These are phyloP conservation scores for Colletotrichum godetiae DNA, from an alignment of 2,329 filamentous ascomycete genomes.

Conservation along the genomic window DNA sequence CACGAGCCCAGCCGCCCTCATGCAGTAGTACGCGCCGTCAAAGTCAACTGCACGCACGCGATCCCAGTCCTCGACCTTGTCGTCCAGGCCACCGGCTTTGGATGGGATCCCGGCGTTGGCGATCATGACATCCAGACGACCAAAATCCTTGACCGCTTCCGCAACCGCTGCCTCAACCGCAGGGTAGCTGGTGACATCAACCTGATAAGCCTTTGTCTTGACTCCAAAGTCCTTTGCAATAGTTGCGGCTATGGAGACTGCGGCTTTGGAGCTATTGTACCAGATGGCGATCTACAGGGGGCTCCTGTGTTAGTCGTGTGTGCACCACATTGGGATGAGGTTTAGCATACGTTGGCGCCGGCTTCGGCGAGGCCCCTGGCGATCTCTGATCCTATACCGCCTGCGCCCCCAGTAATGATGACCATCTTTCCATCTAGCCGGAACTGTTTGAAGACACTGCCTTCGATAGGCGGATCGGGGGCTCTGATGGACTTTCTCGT, in stretches of 20 bases:
- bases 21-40: constrained; percentile 47
- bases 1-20: constrained; percentile 45
- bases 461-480: constrained; percentile 7
- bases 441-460: constrained; percentile 31
- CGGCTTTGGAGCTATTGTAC: constrained; percentile 24
- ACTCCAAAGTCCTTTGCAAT: constrained; percentile 20
- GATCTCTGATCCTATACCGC: constrained; percentile 21
- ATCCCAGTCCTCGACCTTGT: constrained; percentile 43
- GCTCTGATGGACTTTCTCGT: constrained; percentile 23
- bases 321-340: neutral
- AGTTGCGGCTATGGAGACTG: neutral
- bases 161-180: constrained; percentile 40
- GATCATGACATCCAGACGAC: constrained; percentile 48
- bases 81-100: constrained; percentile 46
- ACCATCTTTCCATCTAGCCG: constrained; percentile 28
- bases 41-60: constrained; percentile 45
- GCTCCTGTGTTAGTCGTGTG: neutral
- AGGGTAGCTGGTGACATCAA: constrained; percentile 47
- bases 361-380: constrained; percentile 24
- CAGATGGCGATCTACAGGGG: constrained; percentile 14
- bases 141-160: constrained; percentile 49
- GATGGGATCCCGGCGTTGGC: constrained; percentile 49
- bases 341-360: constrained; percentile 25
- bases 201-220: constrained; percentile 46
- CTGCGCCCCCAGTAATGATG: constrained; percentile 23